A percentile compares a stretch with the other conserved stretches of the same genome.
These are phyloP conservation scores for Phytophthora ohioensis DNA, from an alignment of 352 stramenopile genomes.

Conservation along the genomic window DNA sequence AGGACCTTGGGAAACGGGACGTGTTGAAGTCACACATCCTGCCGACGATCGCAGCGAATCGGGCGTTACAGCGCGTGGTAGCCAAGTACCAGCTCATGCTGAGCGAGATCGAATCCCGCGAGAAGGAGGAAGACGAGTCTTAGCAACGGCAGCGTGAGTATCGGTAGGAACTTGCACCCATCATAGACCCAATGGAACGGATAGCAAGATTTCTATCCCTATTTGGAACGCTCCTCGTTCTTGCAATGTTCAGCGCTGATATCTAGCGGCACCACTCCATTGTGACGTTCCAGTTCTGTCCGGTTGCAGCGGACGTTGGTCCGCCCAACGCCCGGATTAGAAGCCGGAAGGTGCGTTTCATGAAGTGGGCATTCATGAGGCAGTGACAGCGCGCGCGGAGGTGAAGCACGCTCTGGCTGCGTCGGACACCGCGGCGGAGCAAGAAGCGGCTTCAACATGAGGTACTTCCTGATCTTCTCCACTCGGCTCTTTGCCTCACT, in stretches of 20 bases:
- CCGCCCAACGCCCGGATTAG: conserved; percentile 13
- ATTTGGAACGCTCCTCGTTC: conserved; percentile 17
- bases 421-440: conserved; percentile 5
- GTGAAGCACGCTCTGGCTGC: background rate
- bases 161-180: conserved; percentile 19
- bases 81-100: conserved; percentile 88
- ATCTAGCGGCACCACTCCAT: conserved; percentile 3
- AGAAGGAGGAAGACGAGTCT: conserved; percentile 38
- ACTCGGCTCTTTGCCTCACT: conserved; percentile 6
- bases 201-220: conserved; percentile 3
- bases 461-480: conserved; percentile 32
- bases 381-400: background rate
- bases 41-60: conserved; percentile 82
- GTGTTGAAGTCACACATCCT: conserved; percentile 77
- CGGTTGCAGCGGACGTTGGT: conserved; percentile 12
- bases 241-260: conserved; percentile 26
- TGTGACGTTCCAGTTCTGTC: conserved; percentile 17
- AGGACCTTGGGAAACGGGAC: conserved; percentile 79
- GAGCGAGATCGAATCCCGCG: conserved; percentile 66
- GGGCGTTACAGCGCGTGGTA: conserved; percentile 82
- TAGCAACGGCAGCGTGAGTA: conserved; percentile 11
- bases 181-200: conserved; percentile 18
- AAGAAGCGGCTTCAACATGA: conserved; percentile 9
- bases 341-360: conserved; percentile 25
- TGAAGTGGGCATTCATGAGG: conserved; percentile 10